Evolutionary conservation across 2,329 filamentous ascomycete species (phyloP), one percentile per base, ranked within the genome.

Genomic region (Fusarium tjaetaba): DNA sequence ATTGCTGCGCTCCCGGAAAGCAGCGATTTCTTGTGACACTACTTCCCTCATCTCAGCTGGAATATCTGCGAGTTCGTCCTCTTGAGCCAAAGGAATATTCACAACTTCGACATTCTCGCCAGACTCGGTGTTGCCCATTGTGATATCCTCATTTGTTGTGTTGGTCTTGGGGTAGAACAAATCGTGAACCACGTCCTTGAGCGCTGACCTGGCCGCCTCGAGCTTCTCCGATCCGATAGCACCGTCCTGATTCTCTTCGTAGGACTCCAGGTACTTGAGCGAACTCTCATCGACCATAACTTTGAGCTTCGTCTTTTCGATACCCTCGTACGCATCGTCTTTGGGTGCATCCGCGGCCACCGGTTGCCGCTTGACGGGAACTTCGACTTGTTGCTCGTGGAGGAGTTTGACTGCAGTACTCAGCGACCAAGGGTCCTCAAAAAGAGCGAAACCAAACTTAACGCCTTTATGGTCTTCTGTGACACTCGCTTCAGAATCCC

Each of bases 1-100:
- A 68, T 91, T 97, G 76, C 96, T 98, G 26, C 96, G 89, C 75
- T 99, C 96, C 73, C 96, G 89, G 85, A 99, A 99, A 1, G 95
- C 94, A 1, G 94, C 92, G 78, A 99, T 99, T 81, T 99, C 97
- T 65, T 92, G 92, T 0, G 96, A 94, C 22, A 99, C 96, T 0
- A 94, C 95, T 80, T 97, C 96, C 30, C 96, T 92, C 94, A 97
- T 97, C 80, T 98, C 96, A 2, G 94, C 92, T 0, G 96, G 96
- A 53, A 99, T 98, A 78, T 99, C 96, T 26, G 95, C 92, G 36
- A 99, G 87, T 79, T 99, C 96, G 79, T 99, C 97, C 72, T 99
- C 96, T 59, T 93, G 90, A 2, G 92, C 91, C 38, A 97, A 88
- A 8, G 95, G 92, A 67, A 98, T 97, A 65, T 95, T 97, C 73